Evolutionary conservation across 2,329 filamentous ascomycete species (phyloP), one percentile per base, ranked within the genome.

Genomic region (Aureobasidium subglaciale): DNA sequence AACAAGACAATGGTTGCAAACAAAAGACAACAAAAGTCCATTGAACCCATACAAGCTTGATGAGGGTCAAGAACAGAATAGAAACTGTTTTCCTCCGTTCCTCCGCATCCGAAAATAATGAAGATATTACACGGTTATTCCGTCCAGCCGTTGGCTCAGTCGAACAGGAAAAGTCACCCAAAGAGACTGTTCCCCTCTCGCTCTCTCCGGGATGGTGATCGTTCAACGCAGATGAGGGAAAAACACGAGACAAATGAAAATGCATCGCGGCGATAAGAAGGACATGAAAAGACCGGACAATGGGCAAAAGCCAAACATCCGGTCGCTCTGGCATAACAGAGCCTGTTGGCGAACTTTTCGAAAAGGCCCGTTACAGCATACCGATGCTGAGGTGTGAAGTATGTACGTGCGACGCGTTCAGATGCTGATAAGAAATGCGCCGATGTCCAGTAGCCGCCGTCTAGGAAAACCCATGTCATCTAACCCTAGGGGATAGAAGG

Each of bases 61-160:
- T 30, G 18, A n/a, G 18, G 30, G 20, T 34, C 35, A 30, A 40
- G 25, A 40, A 52, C 37, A 38, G 32, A 46, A 55, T 9, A 48
- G 25, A 56, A 49, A 49, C 43, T 56, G 32, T 48, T 56, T 45
- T 56, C 18, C 41, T 40, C 42, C 43, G 6, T 16, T 34, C 35
- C 37, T 10, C 30, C 16, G 43, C 54, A 49, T 56, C 42, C 54
- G 25, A 48, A 49, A 49, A 54, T 35, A 54, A 54, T 42, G 29
- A 35, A 54, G 22, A 56, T 56, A 56, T 56, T 49, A 56, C 43
- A 56, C 35, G 42, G 35, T 27, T 15, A 11, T 48, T 15, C 42
- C 41, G 42, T 35, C 42, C 54, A 48, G 38, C 24, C 52, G 25
- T 43, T 10, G 30, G 8, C 30, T 55, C 41, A 22, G 32, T 8